These are phyloP conservation scores for Daldinia sp. DNA, from an alignment of 2,329 filamentous ascomycete species.

Conservation along the genomic window DNA sequence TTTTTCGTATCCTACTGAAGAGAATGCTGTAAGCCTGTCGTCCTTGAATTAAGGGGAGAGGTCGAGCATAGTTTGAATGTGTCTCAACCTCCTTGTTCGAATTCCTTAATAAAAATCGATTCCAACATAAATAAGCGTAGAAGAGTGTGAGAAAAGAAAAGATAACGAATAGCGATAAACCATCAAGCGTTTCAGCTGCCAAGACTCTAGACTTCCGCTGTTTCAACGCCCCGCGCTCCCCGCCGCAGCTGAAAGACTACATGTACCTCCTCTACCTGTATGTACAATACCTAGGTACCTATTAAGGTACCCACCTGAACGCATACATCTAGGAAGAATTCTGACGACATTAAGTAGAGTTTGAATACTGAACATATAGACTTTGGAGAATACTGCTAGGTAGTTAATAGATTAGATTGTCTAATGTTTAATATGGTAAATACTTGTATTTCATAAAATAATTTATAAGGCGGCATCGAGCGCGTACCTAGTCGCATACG, in stretches of 20 bases:
- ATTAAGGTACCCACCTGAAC: background rate
- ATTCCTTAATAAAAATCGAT: background rate
- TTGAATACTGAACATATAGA: too few species aligned
- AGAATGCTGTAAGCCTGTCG: background rate
- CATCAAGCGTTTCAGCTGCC: constrained; percentile 37
- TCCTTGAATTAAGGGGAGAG: background rate
- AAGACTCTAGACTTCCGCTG: constrained; percentile 37
- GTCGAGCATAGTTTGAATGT: background rate
- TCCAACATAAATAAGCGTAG: background rate
- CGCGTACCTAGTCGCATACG: background rate
- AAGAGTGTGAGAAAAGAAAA: background rate
- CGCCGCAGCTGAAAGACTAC: constrained; percentile 8
- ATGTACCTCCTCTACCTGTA: too few species aligned
- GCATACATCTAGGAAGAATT: background rate
- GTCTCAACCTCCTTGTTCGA: constrained; percentile 1
- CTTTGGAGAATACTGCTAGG: background rate
- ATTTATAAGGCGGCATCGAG: background rate
- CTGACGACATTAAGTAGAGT: background rate
- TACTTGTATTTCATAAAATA: background rate
- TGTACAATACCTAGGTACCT: too few species aligned
- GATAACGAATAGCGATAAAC: background rate
- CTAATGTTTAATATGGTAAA: background rate
- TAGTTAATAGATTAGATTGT: background rate
- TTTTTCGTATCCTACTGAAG: background rate
- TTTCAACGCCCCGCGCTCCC: constrained; percentile 34